Percentiles rank a stretch among this genome's conserved stretches.
Evolutionary conservation across 2,329 filamentous ascomycete species (phyloP).

Genomic region (Fusarium sp.): DNA sequence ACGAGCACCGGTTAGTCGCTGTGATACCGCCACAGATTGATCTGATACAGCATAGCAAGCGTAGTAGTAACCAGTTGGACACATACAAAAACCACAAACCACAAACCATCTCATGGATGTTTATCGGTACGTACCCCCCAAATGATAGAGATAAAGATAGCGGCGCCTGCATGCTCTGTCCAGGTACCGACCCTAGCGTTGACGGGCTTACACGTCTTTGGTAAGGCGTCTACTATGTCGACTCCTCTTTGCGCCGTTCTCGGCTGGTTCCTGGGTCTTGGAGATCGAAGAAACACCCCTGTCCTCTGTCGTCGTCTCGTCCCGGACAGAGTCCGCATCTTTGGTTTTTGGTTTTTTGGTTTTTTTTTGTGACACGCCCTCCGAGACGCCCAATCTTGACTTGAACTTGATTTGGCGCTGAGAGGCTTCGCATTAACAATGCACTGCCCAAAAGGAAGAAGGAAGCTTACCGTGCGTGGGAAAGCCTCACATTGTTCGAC

Average conservation of each 20-base stretch:
- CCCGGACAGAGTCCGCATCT: conserved; percentile 34
- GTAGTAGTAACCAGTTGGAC: conserved; percentile 40
- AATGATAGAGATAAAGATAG: conserved; percentile 40
- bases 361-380: conserved; percentile 6
- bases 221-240: conserved; percentile 19
- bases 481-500: conserved; percentile 7
- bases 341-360: background rate
- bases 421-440: conserved; percentile 11
- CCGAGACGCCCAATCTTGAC: background rate
- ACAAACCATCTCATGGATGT: conserved; percentile 21
- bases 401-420: background rate
- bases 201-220: conserved; percentile 10
- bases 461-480: conserved; percentile 3
- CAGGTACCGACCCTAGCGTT: conserved; percentile 33
- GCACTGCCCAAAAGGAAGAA: background rate
- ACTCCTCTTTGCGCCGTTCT: conserved; percentile 34
- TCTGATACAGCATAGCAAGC: conserved; percentile 13
- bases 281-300: conserved; percentile 20
- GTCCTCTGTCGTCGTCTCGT: conserved; percentile 6
- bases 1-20: conserved; percentile 15
- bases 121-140: conserved; percentile 41
- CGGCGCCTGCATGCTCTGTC: conserved; percentile 16
- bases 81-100: conserved; percentile 36
- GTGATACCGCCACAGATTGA: conserved; percentile 27
- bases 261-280: conserved; percentile 36